Percentiles rank a stretch among this genome's conserved stretches.
phyloP scores from a whole-genome alignment of 345 rosid genomes.

The Eucalyptus coolabah region DNA sequence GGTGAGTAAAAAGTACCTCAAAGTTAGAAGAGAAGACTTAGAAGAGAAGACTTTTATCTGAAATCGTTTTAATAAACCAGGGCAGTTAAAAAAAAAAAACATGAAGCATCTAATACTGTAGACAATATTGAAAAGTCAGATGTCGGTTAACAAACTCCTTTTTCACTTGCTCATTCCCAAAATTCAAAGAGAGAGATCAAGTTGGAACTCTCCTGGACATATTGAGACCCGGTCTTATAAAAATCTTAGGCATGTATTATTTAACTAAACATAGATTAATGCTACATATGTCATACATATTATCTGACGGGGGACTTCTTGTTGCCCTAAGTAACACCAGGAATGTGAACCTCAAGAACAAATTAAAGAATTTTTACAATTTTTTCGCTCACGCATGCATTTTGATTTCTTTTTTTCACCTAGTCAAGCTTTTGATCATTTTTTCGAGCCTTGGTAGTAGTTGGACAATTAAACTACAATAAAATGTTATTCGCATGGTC shows the following conservation, averaged over 20 bases:
- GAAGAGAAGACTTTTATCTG: background rate
- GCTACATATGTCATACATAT: background rate
- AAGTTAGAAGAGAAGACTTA: background rate
- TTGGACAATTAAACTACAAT: background rate
- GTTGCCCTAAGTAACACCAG: background rate
- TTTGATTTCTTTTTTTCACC: background rate
- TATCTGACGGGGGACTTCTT: background rate
- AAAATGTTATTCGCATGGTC: background rate
- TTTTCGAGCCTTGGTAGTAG: background rate
- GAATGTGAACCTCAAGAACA: background rate
- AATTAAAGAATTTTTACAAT: background rate
- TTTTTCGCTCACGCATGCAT: background rate
- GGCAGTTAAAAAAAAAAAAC: background rate
- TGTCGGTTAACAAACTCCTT: background rate
- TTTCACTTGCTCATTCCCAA: background rate
- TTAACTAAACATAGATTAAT: background rate
- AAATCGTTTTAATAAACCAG: background rate
- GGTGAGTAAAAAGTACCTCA: background rate
- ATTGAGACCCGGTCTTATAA: background rate
- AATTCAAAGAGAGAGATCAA: background rate
- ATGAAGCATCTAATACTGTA: background rate
- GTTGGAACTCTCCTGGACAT: background rate
- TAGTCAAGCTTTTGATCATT: background rate
- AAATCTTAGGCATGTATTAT: background rate
- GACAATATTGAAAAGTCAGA: background rate